These are phyloP conservation scores for Podila minutissima DNA, from an alignment of 192 early-diverging fungal genomes.

Conservation along the genomic window DNA sequence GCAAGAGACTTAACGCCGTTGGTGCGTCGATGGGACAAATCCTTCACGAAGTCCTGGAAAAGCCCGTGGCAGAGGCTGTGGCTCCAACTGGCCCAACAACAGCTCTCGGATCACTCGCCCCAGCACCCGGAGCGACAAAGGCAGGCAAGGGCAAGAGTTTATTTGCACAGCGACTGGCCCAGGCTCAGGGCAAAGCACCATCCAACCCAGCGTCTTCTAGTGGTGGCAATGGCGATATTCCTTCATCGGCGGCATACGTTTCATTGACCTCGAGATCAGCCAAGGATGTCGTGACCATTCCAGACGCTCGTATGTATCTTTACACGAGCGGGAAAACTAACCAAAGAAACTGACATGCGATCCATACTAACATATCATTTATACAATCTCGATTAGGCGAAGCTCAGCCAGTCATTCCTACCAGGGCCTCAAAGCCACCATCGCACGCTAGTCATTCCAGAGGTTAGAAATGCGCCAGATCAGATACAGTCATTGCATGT, in stretches of 20 bases:
- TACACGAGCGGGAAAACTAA: no score
- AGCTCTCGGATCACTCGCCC: constrained; percentile 17
- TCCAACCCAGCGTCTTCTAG: not conserved
- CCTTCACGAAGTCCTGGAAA: constrained; percentile 43
- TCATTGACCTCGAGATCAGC: constrained; percentile 4
- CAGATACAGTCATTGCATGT: not conserved
- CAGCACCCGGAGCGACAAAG: constrained; percentile 7
- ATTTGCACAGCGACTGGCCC: constrained; percentile 37
- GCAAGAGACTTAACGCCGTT: constrained; percentile 13
- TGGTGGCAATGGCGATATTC: constrained; percentile 5
- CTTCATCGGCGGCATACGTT: constrained; percentile 14
- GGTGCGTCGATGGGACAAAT: constrained; percentile 44
- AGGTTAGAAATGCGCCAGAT: not conserved
- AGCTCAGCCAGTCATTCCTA: not conserved
- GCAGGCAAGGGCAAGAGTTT: constrained; percentile 40
- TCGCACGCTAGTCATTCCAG: not conserved
- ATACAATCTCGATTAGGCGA: not conserved
- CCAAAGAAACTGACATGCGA: no score
- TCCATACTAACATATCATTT: no score
- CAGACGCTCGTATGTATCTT: constrained; percentile 18
- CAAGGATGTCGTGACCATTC: constrained; percentile 4
- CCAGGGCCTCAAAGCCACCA: constrained; percentile 4
- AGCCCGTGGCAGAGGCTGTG: constrained; percentile 28
- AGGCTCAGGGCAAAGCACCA: constrained; percentile 22
- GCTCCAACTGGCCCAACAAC: constrained; percentile 29